These are phyloP conservation scores for Orbilia blumenaviensis DNA, from an alignment of 2,329 filamentous ascomycete genomes.

Conservation along the genomic window DNA sequence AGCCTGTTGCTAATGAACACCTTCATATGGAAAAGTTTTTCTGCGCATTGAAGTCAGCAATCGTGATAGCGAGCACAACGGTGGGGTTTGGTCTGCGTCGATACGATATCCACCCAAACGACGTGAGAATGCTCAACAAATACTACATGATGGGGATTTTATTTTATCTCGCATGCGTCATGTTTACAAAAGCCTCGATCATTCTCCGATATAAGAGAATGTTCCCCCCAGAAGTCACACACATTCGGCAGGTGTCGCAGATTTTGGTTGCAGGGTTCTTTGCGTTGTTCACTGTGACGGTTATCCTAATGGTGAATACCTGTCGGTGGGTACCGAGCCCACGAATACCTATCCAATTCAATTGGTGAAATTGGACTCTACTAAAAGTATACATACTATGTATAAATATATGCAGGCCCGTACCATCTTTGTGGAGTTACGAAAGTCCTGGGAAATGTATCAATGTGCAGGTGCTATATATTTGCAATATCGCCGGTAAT, in stretches of 20 bases:
- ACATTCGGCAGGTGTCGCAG: conserved; percentile 11
- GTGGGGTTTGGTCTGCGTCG: conserved; percentile 23
- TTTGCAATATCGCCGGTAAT: conserved; percentile 19
- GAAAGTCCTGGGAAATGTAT: conserved; percentile 15
- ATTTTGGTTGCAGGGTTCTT: conserved; percentile 18
- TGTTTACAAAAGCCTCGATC: conserved; percentile 25
- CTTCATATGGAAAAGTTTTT: neutral
- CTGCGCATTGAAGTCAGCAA: conserved; percentile 10
- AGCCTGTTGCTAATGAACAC: neutral
- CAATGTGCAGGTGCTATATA: conserved; percentile 21
- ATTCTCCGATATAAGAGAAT: conserved; percentile 20
- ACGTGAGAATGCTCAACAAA: conserved; percentile 17
- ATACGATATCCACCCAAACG: conserved; percentile 2
- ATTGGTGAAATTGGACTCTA: too few relatives aligned
- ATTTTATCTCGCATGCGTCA: conserved; percentile 15
- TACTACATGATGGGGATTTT: conserved; percentile 23
- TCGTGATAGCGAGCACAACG: conserved; percentile 9
- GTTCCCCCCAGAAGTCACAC: conserved; percentile 27
- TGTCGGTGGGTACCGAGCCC: conserved; percentile 2
- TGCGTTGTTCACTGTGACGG: neutral
- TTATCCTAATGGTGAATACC: conserved; percentile 13
- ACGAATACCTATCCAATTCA: neutral
- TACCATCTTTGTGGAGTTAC: neutral
- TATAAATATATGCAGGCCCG: neutral
- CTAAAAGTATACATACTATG: neutral